Percentiles rank a stretch among this genome's conserved stretches.
Conservation (phyloP, 2,329 filamentous ascomycete species). For the Scortechinia acanthostroma region DNA sequence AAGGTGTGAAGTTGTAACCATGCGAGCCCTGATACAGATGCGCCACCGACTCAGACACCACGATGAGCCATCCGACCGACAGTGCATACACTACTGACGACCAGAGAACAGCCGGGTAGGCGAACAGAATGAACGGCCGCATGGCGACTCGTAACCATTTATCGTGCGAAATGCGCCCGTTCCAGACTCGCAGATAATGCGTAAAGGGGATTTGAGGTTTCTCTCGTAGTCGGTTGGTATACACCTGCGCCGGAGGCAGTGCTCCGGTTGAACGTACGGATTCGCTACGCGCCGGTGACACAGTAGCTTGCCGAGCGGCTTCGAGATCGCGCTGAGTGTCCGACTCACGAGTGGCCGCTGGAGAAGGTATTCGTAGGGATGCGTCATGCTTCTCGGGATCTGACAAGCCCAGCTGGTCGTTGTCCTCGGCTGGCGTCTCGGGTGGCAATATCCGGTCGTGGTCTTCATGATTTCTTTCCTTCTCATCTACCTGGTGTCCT, state of each 20-base stretch:
- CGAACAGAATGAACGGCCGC: slow-evolving; percentile 77
- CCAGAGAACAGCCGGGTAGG: slow-evolving; percentile 86
- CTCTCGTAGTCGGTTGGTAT: slow-evolving; percentile 65
- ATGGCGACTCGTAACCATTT: slow-evolving; percentile 72
- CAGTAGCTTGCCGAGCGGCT: neutral
- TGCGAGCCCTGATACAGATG: slow-evolving; percentile 67
- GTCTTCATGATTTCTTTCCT: neutral
- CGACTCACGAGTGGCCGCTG: neutral
- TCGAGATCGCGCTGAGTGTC: neutral
- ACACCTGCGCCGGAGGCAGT: slow-evolving; percentile 20
- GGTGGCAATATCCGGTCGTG: no score
- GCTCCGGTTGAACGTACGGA: neutral
- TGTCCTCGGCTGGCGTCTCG: neutral
- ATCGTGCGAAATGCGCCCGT: slow-evolving; percentile 72
- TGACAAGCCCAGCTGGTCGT: neutral
- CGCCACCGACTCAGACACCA: slow-evolving; percentile 80
- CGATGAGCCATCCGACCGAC: slow-evolving; percentile 90
- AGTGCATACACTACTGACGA: slow-evolving; percentile 77
- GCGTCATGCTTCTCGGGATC: slow-evolving; percentile 1
- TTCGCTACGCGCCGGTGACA: neutral
- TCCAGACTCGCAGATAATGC: slow-evolving; percentile 70
- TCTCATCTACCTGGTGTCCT: slow-evolving; percentile 5
- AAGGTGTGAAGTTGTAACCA: slow-evolving; percentile 72
- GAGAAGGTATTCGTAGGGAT: no score
- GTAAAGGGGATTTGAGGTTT: slow-evolving; percentile 64